phyloP scores from a whole-genome alignment of 129 eudicot species.

The Pseudognaphalium luteoalbum region DNA sequence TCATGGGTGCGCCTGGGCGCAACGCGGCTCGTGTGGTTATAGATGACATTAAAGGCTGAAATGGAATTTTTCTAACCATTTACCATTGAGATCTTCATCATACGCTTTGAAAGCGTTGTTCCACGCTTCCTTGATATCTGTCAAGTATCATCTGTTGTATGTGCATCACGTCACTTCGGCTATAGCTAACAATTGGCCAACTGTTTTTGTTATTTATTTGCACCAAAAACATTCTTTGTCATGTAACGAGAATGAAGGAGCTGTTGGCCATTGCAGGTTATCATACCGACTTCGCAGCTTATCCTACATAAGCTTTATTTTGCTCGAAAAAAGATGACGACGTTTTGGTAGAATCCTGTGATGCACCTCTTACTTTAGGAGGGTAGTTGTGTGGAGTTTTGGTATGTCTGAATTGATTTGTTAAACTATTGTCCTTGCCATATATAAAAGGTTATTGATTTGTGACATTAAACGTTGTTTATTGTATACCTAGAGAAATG shows the following conservation, averaged over 20 bases:
- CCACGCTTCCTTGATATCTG: not conserved
- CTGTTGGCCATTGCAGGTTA: not conserved
- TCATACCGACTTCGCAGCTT: not conserved
- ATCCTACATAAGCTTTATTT: not conserved
- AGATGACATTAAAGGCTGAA: conserved; percentile 60
- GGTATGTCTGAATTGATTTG: no score
- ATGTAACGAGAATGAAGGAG: not conserved
- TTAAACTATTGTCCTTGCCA: no score
- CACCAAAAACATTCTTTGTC: not conserved
- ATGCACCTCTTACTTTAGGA: no score
- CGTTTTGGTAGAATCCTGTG: no score
- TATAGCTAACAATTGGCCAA: not conserved
- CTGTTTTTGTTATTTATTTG: not conserved
- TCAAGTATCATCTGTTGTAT: not conserved
- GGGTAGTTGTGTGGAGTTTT: no score
- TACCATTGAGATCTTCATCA: conserved; percentile 6
- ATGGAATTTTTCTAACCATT: not conserved
- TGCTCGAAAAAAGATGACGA: no score
- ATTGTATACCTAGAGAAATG: no score
- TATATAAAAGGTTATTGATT: no score
- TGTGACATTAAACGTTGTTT: no score
- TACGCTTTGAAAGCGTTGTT: not conserved
- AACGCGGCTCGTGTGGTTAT: conserved; percentile 81
- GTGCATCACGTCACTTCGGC: conserved; percentile 16
- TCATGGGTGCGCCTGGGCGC: conserved; percentile 99